Evolutionary conservation across 2,329 filamentous ascomycete genomes (phyloP), one percentile per base, ranked within the genome.

Genomic region (Calonectria montana): DNA sequence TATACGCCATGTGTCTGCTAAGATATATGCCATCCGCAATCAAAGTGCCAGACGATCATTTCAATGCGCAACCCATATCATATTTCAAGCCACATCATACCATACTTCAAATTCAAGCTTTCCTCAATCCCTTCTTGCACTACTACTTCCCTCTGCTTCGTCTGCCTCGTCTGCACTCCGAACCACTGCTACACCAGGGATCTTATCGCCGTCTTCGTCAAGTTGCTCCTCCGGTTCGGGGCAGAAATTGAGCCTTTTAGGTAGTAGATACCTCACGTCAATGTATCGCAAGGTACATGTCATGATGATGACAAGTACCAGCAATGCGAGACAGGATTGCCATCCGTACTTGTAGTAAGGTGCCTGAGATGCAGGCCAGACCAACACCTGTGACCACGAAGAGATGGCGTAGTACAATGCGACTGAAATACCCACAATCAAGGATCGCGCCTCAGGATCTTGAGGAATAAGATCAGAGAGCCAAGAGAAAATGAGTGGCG

Each of bases 401-500:
- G 64, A 67, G n/a, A 73, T 66, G 3, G 71, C 71, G 35, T 73
- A 73, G 65, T 71, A 71, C 12, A 65, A 35, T 1, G 64, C 71
- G n/a, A 72, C 70, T 0, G 66, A 50, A 21, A 68, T 47, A 55
- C 71, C 71, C 7, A 73, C 71, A 29, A 63, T 70, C 5, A 73
- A 41, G 2, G 71, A 55, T 3, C 71, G 57, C 15, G 64, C 71
- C 29, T 73, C 71, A 2, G 71, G 71, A 8, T 73, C 71, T 23
- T 73, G 67, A 5, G 71, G 71, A 23, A 72, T 73, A 25, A 47
- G 61, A 13, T 41, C 65, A 4, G 67, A 68, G 9, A 69, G 25
- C 66, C 53, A 53, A 1, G 53, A 50, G 18, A 77, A 87, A 78
- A 76, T 89, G 87, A 2, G 86, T 84, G 5, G 89, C 75, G 88